phyloP scores from a whole-genome alignment of 2,329 filamentous ascomycete genomes.

The Fusarium decemcellulare region DNA sequence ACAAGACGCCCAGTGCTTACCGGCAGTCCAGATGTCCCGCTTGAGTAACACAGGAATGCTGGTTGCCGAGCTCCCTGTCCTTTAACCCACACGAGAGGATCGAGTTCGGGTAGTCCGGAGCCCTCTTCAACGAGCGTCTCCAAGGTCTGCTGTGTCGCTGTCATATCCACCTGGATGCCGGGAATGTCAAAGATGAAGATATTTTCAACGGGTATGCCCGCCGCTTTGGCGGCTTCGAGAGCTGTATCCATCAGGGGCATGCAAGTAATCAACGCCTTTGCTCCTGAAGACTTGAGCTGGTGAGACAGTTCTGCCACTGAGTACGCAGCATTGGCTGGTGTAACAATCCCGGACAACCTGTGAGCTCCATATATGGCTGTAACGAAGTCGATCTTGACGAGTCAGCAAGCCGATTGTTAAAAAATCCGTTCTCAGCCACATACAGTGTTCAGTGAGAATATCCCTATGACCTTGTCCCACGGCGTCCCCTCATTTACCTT shows the following conservation, averaged over 20 bases:
- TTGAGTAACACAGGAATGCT: conserved; percentile 85
- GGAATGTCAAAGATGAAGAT: conserved; percentile 80
- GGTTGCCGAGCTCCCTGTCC: conserved; percentile 77
- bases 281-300: conserved; percentile 77
- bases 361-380: conserved; percentile 81
- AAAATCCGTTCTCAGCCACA: rapidly evolving
- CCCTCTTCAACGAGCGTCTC: conserved; percentile 76
- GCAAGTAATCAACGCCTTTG: conserved; percentile 81
- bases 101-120: conserved; percentile 64
- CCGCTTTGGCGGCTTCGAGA: conserved; percentile 73
- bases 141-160: conserved; percentile 70
- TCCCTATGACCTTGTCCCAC: conserved; percentile 85
- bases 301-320: conserved; percentile 78
- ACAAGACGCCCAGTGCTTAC: conserved; percentile 54
- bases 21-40: conserved; percentile 83
- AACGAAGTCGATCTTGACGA: conserved; percentile 77
- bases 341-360: conserved; percentile 78
- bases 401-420: conserved; percentile 18
- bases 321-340: conserved; percentile 82
- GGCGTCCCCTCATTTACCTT: conserved; percentile 78
- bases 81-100: conserved; percentile 67
- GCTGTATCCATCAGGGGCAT: conserved; percentile 74
- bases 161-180: conserved; percentile 36
- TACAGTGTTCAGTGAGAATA: conserved; percentile 85
- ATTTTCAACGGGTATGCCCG: conserved; percentile 72